Percentiles rank a stretch among this genome's conserved stretches.
phyloP scores from a whole-genome alignment of 1,139 yeast species.

The Saccharomyces hybrid region DNA sequence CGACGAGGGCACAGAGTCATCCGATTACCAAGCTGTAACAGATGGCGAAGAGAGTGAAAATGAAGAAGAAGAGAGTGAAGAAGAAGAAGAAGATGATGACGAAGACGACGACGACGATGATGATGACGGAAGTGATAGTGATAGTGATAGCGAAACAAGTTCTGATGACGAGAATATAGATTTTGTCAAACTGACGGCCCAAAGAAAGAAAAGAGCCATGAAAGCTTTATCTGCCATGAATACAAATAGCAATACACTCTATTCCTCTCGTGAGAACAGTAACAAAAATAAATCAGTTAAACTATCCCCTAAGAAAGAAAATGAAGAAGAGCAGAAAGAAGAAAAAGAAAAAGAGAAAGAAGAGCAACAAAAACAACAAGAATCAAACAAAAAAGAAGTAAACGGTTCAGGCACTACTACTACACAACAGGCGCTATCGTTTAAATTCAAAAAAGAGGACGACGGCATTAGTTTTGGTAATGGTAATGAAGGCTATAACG shows the following conservation, averaged over 20 bases:
- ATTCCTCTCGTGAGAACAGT: slow-evolving; percentile 2
- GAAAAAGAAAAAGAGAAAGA: background rate
- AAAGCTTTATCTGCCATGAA: slow-evolving; percentile 41
- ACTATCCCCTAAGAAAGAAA: background rate
- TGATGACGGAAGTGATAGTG: slow-evolving; percentile 34
- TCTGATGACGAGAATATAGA: slow-evolving; percentile 64
- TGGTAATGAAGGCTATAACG: slow-evolving; percentile 35
- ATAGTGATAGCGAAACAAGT: slow-evolving; percentile 39
- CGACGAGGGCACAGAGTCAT: slow-evolving; percentile 18
- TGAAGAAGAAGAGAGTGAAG: slow-evolving; percentile 26
- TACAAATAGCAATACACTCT: slow-evolving; percentile 3
- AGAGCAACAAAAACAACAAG: background rate
- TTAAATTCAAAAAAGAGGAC: slow-evolving; percentile 42
- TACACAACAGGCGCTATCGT: slow-evolving; percentile 38
- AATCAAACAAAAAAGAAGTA: background rate
- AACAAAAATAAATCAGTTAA: background rate
- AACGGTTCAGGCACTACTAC: background rate
- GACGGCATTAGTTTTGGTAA: slow-evolving; percentile 24
- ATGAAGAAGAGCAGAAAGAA: background rate
- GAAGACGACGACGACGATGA: slow-evolving; percentile 33
- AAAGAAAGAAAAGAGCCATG: slow-evolving; percentile 49
- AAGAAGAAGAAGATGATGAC: slow-evolving; percentile 29
- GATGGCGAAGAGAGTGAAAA: slow-evolving; percentile 15
- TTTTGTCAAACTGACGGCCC: slow-evolving; percentile 61
- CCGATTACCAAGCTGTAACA: slow-evolving; percentile 16